Evolutionary conservation across 2,329 filamentous ascomycete species (phyloP).

Genomic region (Verticillium isaacii): DNA sequence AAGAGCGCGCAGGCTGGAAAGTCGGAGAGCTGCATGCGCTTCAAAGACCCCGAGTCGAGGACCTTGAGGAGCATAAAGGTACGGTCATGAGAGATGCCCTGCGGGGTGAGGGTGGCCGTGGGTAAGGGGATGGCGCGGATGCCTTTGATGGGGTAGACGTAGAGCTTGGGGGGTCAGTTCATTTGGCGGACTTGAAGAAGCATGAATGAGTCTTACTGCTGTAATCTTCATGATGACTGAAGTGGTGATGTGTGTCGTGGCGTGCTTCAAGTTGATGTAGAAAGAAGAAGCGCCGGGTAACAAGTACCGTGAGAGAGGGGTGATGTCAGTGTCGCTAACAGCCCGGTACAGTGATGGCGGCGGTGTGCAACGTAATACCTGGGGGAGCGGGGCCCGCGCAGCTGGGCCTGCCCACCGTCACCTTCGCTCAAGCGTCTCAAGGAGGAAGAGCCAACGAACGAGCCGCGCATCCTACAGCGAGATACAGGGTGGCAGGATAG

Average conservation of each 20-base stretch:
- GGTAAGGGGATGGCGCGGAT: conserved; percentile 57
- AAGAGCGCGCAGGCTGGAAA: conserved; percentile 62
- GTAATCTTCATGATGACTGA: background rate
- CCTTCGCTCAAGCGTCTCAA: no score
- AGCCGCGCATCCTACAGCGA: background rate
- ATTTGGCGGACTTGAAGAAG: background rate
- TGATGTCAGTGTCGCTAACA: background rate
- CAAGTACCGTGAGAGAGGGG: background rate
- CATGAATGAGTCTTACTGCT: background rate
- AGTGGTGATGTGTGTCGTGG: background rate
- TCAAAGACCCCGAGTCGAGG: conserved; percentile 31
- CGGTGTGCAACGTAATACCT: no score
- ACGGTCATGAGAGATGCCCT: conserved; percentile 63
- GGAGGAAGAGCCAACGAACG: no score
- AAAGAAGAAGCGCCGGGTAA: background rate
- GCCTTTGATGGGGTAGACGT: conserved; percentile 70
- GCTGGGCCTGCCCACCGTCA: no score
- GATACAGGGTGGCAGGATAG: background rate
- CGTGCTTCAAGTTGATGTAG: background rate
- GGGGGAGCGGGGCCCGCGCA: no score
- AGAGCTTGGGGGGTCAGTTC: conserved; percentile 34
- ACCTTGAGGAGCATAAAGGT: conserved; percentile 65
- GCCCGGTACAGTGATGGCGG: background rate
- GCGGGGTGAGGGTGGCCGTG: conserved; percentile 48
- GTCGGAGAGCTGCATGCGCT: conserved; percentile 55